phyloP scores from a whole-genome alignment of 176 grass and related monocot genomes.

The Urochloa ruziziensis region DNA sequence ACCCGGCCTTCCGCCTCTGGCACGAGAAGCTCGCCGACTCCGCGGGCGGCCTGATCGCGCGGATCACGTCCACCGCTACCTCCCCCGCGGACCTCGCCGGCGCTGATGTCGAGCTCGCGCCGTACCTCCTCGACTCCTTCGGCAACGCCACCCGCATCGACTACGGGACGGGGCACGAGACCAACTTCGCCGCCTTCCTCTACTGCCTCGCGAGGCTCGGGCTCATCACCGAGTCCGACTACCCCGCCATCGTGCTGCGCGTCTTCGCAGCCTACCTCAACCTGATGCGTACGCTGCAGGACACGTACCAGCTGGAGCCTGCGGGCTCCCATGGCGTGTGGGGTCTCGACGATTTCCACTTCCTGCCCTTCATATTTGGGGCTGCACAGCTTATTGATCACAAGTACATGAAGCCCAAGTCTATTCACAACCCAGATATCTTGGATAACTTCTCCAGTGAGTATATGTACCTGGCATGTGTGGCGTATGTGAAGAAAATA shows the following conservation, averaged over 20 bases:
- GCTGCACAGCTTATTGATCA: conserved; percentile 87
- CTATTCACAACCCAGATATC: conserved; percentile 91
- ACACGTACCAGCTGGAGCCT: conserved; percentile 81
- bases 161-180: conserved; percentile 80
- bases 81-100: conserved; percentile 36
- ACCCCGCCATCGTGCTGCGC: conserved; percentile 52
- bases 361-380: conserved; percentile 90
- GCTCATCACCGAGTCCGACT: conserved; percentile 66
- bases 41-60: conserved; percentile 39
- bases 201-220: conserved; percentile 89
- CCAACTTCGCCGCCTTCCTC: conserved; percentile 87
- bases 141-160: conserved; percentile 84
- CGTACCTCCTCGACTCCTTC: conserved; percentile 90
- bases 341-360: conserved; percentile 87
- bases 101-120: conserved; percentile 64
- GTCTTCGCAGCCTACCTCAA: conserved; percentile 64
- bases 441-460: conserved; percentile 82
- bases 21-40: conserved; percentile 61
- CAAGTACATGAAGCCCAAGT: conserved; percentile 98
- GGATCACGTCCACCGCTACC: conserved; percentile 37
- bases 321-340: conserved; percentile 87
- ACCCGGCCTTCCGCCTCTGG: conserved; percentile 87
- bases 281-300: conserved; percentile 81
- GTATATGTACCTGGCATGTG: conserved; percentile 77
- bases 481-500: conserved; percentile 78